Conservation (phyloP, 1,284 basidiomycete species). For the Marasmius fiardii region DNA sequence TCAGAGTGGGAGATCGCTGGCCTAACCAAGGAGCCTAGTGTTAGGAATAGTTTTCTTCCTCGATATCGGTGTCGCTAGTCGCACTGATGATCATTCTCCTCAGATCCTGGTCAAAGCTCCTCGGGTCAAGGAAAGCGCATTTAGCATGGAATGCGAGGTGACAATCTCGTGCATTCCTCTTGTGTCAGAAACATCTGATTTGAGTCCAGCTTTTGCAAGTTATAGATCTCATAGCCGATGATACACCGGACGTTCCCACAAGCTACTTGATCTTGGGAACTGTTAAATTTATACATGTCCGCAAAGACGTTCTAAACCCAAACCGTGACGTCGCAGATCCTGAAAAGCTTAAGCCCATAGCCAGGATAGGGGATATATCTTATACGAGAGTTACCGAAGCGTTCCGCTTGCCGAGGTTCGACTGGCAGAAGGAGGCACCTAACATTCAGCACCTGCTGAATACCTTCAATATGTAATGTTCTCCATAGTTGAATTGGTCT, state of each 20-base stretch:
- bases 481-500: background rate
- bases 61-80: background rate
- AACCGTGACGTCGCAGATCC: constrained; percentile 43
- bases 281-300: constrained; percentile 62
- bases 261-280: constrained; percentile 53
- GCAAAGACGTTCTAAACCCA: constrained; percentile 44
- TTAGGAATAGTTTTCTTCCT: constrained; percentile 28
- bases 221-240: constrained; percentile 41
- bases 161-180: background rate
- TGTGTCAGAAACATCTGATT: background rate
- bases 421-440: constrained; percentile 41
- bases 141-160: constrained; percentile 69
- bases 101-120: constrained; percentile 56
- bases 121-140: constrained; percentile 67
- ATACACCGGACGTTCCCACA: constrained; percentile 25
- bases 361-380: constrained; percentile 54
- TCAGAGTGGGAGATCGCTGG: constrained; percentile 69
- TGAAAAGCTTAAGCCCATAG: constrained; percentile 48
- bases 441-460: background rate
- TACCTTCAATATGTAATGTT: background rate
- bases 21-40: constrained; percentile 55
- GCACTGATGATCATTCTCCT: constrained; percentile 15
- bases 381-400: constrained; percentile 44
- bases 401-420: constrained; percentile 42
- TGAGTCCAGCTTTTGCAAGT: constrained; percentile 37